These are phyloP conservation scores for Starmera stellimalicola DNA, from an alignment of 1,139 yeast species.

Conservation along the genomic window DNA sequence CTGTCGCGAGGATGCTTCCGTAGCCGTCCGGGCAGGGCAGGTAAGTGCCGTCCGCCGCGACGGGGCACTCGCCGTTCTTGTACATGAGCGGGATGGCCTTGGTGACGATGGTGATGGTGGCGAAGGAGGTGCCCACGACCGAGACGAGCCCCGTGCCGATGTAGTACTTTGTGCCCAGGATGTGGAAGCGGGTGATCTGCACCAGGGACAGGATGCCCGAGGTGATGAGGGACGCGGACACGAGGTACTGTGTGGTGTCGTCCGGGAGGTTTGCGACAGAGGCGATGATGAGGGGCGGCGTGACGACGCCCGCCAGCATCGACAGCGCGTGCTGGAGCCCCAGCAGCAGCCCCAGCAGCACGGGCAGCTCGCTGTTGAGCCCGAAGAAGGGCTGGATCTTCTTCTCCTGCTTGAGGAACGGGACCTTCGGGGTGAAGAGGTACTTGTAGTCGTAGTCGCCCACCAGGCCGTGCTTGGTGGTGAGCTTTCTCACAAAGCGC, in stretches of 20 bases:
- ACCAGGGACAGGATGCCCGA: conserved; percentile 65
- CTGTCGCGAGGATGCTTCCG: conserved; percentile 73
- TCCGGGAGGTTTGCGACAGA: conserved; percentile 47
- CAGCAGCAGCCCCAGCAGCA: conserved; percentile 59
- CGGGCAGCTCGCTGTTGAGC: conserved; percentile 67
- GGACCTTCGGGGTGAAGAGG: conserved; percentile 68
- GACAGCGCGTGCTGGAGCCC: conserved; percentile 85
- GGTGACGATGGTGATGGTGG: conserved; percentile 71
- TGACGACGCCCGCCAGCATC: conserved; percentile 82
- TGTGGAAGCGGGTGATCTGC: conserved; percentile 74
- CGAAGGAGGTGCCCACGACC: conserved; percentile 84
- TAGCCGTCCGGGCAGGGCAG: conserved; percentile 85
- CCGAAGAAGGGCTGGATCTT: conserved; percentile 72
- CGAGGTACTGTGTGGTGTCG: conserved; percentile 54
- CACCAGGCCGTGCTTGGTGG: conserved; percentile 66
- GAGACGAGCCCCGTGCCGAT: conserved; percentile 83
- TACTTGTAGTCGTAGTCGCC: conserved; percentile 80
- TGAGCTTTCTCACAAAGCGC: conserved; percentile 28
- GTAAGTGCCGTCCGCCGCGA: conserved; percentile 44
- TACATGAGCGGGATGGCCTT: conserved; percentile 79
- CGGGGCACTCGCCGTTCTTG: conserved; percentile 56
- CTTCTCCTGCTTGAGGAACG: conserved; percentile 32
- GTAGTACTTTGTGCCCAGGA: conserved; percentile 60
- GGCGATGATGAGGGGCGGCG: conserved; percentile 73
- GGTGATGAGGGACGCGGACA: conserved; percentile 64